Evolutionary conservation across 805 yeast genomes (phyloP).

Genomic region (Hanseniaspora vineae): DNA sequence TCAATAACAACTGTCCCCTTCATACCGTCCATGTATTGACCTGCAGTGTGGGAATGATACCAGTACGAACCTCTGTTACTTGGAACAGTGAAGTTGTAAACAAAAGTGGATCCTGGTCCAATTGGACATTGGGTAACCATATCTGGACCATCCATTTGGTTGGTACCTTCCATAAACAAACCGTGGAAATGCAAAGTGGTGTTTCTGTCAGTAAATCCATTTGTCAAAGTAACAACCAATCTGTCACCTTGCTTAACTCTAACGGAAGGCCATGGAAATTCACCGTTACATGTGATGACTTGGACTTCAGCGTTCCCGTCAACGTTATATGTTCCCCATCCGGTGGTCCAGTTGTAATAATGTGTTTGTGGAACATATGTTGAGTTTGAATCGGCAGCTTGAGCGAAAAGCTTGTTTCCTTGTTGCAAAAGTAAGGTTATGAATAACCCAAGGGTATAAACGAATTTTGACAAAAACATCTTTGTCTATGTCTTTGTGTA

Average conservation of each 20-base stretch:
- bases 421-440: no score
- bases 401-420: background rate
- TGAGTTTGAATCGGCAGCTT: background rate
- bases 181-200: constrained; percentile 93
- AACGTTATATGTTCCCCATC: constrained; percentile 37
- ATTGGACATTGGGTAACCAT: constrained; percentile 85
- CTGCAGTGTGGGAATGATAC: constrained; percentile 91
- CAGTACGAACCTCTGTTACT: constrained; percentile 82
- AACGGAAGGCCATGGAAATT: constrained; percentile 79
- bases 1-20: constrained; percentile 68
- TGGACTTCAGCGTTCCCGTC: constrained; percentile 29
- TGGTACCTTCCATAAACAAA: constrained; percentile 56
- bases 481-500: no score
- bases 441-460: no score
- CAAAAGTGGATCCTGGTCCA: constrained; percentile 58
- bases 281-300: constrained; percentile 33
- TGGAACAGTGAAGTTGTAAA: constrained; percentile 80
- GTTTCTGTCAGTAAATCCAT: constrained; percentile 53
- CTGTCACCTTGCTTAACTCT: constrained; percentile 71
- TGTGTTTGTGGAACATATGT: constrained; percentile 29
- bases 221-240: constrained; percentile 56
- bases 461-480: no score
- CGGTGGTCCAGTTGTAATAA: constrained; percentile 49
- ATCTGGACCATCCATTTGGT: constrained; percentile 85
- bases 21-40: constrained; percentile 92